These are phyloP conservation scores for Daedalea quercina DNA, from an alignment of 768 basidiomycete genomes.

Conservation along the genomic window DNA sequence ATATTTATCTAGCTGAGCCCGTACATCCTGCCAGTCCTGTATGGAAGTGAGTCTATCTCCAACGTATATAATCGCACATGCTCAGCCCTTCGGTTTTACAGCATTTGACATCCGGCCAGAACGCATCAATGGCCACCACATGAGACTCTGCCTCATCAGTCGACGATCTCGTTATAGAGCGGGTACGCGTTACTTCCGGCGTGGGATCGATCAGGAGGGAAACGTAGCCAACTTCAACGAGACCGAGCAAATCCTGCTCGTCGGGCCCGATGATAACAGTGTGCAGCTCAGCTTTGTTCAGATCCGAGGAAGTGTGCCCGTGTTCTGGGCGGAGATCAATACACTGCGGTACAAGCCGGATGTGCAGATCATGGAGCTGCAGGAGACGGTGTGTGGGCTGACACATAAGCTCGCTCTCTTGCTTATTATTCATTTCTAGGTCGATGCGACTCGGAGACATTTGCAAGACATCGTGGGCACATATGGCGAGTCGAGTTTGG, in stretches of 20 bases:
- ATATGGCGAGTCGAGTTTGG: slow-evolving; percentile 75
- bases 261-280: slow-evolving; percentile 48
- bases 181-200: slow-evolving; percentile 94
- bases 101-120: slow-evolving; percentile 82
- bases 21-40: slow-evolving; percentile 89
- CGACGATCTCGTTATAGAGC: slow-evolving; percentile 91
- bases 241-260: slow-evolving; percentile 87
- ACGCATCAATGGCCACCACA: slow-evolving; percentile 67
- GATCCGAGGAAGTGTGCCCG: slow-evolving; percentile 86
- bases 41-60: slow-evolving; percentile 69
- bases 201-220: slow-evolving; percentile 85
- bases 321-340: slow-evolving; percentile 97
- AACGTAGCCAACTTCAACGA: slow-evolving; percentile 98
- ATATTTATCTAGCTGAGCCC: slow-evolving; percentile 56
- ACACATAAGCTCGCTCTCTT: not conserved
- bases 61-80: not conserved
- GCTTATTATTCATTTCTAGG: slow-evolving; percentile 33
- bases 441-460: slow-evolving; percentile 65
- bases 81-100: slow-evolving; percentile 23
- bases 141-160: slow-evolving; percentile 85
- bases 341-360: slow-evolving; percentile 95
- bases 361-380: slow-evolving; percentile 90
- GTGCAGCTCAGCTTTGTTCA: slow-evolving; percentile 84
- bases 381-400: slow-evolving; percentile 68
- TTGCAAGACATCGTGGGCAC: slow-evolving; percentile 60